Evolutionary conservation across 2,329 filamentous ascomycete species (phyloP), one percentile per base, ranked within the genome.

Genomic region (Colletotrichum eleusines): DNA sequence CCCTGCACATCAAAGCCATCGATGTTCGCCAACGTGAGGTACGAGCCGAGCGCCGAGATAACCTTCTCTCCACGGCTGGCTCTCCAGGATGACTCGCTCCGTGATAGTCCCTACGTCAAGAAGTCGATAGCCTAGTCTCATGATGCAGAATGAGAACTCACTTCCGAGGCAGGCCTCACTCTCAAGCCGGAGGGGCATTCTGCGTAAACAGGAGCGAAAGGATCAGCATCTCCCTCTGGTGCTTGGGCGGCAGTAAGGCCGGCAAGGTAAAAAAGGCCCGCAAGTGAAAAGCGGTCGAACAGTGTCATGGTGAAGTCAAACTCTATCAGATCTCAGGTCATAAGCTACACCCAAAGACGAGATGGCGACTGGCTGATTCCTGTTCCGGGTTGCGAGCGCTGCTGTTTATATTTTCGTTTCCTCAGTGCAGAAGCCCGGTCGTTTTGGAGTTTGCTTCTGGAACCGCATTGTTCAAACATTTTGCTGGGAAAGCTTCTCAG

Each of bases 1-100:
- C 63, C 53, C 0, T 61, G 38, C 0, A 78, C 65, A 23, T 78
- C 69, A 48, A 78, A 74, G 7, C 51, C 66, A 0, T 59, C 53
- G 8, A 78, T 76, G 1, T 76, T 72, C 3, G 69, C 76, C 1
- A 73, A 38, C 1, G 71, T 72, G 1, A 78, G 64, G 48, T 78
- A 78, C 1, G 69, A 59, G 20, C 61, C 40, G 9, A 78, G 57
- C 0, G 72, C 69, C 1, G 72, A 69, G 0, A 78, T 74, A 9
- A 78, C 72, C 12, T 72, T 70, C 18, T 76, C 71, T 0, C 69
- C 72, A 2, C 76, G 72, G 1, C 59, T 61, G 5, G 66, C 55
- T 23, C 73, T 70, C 77, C 77, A 78, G 2, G 71, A 62, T 2
- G 61, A 60, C 26, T 78, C 76, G 16, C 68, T 53, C 11, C 72